A percentile compares a stretch with the other conserved stretches of the same genome.
Evolutionary conservation across 352 stramenopile genomes (phyloP).

Genomic region (Pythium myriotylum): DNA sequence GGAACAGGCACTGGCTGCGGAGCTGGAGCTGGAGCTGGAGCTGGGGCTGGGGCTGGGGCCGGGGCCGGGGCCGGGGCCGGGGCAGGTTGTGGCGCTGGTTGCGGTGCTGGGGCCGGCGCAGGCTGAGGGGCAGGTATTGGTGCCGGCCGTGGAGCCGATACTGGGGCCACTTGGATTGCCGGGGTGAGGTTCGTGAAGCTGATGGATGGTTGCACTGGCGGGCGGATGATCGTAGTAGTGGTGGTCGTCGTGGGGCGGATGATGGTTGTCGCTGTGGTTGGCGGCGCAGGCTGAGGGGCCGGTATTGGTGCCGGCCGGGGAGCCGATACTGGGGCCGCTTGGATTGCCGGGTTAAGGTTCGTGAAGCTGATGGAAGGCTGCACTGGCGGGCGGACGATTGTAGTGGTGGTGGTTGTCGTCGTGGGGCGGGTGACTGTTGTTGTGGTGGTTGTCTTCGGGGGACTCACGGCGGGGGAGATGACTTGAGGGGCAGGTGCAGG

Average conservation of each 20-base stretch:
- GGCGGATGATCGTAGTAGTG: constrained; percentile 1
- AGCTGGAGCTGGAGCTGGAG: background rate
- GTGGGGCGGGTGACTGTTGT: constrained; percentile 9
- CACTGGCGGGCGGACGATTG: background rate
- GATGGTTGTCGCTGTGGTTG: constrained; percentile 10
- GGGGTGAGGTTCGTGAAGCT: constrained; percentile 9
- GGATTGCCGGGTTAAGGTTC: background rate
- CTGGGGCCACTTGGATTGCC: background rate
- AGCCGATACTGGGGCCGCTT: background rate
- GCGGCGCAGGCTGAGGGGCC: background rate
- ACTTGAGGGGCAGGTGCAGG: too few relatives aligned
- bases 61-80: background rate
- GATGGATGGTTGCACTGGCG: background rate
- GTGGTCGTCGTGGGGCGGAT: constrained; percentile 14
- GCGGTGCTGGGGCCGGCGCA: background rate
- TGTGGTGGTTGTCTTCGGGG: constrained; percentile 16
- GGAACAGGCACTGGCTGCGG: background rate
- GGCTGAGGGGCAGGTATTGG: background rate
- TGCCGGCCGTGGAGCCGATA: background rate
- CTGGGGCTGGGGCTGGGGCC: background rate
- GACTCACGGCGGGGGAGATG: constrained; percentile 10
- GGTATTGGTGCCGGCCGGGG: background rate
- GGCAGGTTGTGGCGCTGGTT: background rate
- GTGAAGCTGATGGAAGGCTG: constrained; percentile 11
- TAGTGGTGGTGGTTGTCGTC: constrained; percentile 16